These are phyloP conservation scores for Fraxinus anomala DNA, from an alignment of 257 asterid species.

Conservation along the genomic window DNA sequence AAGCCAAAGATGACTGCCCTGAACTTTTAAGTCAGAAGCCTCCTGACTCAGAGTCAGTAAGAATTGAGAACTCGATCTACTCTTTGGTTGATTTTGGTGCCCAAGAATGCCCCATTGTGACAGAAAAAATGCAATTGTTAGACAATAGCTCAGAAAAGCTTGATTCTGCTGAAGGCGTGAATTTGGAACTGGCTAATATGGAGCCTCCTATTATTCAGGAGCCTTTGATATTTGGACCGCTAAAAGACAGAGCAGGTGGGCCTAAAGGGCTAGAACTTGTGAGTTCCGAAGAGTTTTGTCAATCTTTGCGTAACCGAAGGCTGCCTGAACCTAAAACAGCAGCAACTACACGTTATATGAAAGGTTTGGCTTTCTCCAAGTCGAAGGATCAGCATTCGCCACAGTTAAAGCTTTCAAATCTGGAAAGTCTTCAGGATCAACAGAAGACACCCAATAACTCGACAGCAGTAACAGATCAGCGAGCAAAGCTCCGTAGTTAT, in stretches of 20 bases:
- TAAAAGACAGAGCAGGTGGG: background rate
- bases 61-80: conserved; percentile 23
- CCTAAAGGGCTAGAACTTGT: conserved; percentile 14
- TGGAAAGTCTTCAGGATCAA: conserved; percentile 13
- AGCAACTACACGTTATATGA: background rate
- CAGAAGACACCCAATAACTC: conserved; percentile 12
- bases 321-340: conserved; percentile 4
- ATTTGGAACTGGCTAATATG: background rate
- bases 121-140: background rate
- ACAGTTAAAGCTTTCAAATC: conserved; percentile 10
- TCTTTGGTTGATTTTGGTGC: background rate
- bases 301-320: conserved; percentile 19
- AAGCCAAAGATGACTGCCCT: conserved; percentile 5
- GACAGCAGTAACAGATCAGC: conserved; percentile 10
- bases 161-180: background rate
- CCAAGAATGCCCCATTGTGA: background rate
- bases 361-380: conserved; percentile 8
- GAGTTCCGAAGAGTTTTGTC: conserved; percentile 4
- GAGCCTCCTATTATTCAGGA: background rate
- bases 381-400: conserved; percentile 2
- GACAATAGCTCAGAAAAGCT: background rate
- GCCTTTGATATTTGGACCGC: background rate
- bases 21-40: conserved; percentile 35
- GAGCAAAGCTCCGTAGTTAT: background rate
- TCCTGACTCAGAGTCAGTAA: conserved; percentile 33